Conservation (phyloP, 2,329 filamentous ascomycete species). For the Didymella pinodella region DNA sequence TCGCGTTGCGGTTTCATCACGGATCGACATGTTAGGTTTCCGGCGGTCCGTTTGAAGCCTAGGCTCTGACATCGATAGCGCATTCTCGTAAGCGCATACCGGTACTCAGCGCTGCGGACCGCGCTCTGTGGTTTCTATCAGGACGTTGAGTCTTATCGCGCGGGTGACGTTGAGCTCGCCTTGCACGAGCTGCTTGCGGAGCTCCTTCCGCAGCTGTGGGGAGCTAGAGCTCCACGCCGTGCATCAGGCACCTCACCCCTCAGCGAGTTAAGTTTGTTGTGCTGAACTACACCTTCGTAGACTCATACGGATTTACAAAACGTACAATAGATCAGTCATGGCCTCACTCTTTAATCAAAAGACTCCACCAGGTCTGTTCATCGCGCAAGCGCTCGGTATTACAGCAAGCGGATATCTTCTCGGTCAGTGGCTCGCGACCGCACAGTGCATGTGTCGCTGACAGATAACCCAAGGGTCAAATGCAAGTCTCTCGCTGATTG, state of each 20-base stretch:
- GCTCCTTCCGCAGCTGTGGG: conserved; percentile 9
- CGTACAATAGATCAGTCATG: conserved; percentile 22
- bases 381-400: conserved; percentile 61
- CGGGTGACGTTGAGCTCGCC: background rate
- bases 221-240: conserved; percentile 2
- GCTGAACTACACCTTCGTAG: background rate
- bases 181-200: conserved; percentile 4
- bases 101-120: background rate
- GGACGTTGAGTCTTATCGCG: too few relatives aligned
- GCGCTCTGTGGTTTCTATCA: background rate
- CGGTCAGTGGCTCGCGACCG: conserved; percentile 40
- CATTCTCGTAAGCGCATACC: background rate
- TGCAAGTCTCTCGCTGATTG: conserved; percentile 51
- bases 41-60: background rate
- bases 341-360: conserved; percentile 34
- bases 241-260: background rate
- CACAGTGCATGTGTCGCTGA: background rate
- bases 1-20: conserved; percentile 16
- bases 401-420: conserved; percentile 58
- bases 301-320: background rate
- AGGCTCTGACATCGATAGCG: background rate
- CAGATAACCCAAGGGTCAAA: conserved; percentile 41
- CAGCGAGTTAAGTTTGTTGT: background rate
- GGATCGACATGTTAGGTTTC: conserved; percentile 5
- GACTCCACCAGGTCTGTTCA: conserved; percentile 50